phyloP scores from a whole-genome alignment of 164 flowering plant genomes.

The Euptelea pleiosperma region DNA sequence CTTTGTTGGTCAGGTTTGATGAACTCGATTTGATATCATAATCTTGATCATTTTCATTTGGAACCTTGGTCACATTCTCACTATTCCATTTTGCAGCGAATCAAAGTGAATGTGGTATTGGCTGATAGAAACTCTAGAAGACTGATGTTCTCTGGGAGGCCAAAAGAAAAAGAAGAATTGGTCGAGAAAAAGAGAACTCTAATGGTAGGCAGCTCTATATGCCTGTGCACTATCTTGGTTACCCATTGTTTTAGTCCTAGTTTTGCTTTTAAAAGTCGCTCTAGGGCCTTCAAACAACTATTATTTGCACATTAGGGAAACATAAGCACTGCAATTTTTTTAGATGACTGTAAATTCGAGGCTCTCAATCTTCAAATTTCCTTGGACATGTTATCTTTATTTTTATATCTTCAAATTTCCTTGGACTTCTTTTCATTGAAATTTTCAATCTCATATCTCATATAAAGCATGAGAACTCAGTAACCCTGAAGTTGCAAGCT shows the following conservation, averaged over 20 bases:
- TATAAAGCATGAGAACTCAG: too few relatives aligned
- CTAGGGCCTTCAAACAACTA: background rate
- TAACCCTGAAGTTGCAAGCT: too few relatives aligned
- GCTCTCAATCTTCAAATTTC: too few relatives aligned
- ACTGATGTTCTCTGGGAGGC: slow-evolving; percentile 75
- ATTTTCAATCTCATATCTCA: too few relatives aligned
- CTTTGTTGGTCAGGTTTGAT: slow-evolving; percentile 83
- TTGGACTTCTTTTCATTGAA: too few relatives aligned
- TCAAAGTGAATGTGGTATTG: slow-evolving; percentile 55
- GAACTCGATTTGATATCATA: slow-evolving; percentile 7
- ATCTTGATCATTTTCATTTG: slow-evolving; percentile 1
- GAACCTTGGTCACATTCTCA: slow-evolving; percentile 1
- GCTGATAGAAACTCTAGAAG: slow-evolving; percentile 70
- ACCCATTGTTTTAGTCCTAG: background rate
- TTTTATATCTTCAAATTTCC: too few relatives aligned
- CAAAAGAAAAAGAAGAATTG: slow-evolving; percentile 45
- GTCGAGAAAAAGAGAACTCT: slow-evolving; percentile 73
- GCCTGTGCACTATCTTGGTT: background rate
- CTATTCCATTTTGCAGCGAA: slow-evolving; percentile 44
- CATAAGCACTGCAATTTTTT: too few relatives aligned
- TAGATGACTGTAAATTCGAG: too few relatives aligned
- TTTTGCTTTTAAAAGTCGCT: background rate
- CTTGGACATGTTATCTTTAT: too few relatives aligned
- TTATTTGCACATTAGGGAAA: too few relatives aligned
- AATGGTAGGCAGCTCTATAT: slow-evolving; percentile 52